Evolutionary conservation across 2,329 filamentous ascomycete genomes (phyloP).

Genomic region (Hysterium pulicare): DNA sequence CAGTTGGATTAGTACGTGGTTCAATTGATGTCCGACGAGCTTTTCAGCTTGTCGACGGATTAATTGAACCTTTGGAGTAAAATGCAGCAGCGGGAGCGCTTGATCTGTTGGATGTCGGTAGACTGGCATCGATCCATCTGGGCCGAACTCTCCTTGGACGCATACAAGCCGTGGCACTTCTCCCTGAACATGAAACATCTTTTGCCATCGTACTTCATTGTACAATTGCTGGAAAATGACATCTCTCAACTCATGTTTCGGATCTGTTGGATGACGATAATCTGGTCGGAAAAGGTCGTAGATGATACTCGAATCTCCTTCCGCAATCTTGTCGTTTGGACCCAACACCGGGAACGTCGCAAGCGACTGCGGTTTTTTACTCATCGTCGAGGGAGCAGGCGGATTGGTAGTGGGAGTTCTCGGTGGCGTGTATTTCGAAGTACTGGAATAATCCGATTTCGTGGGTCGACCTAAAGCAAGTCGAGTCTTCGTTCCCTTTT

Average conservation of each 20-base stretch:
- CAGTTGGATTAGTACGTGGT: conserved; percentile 88
- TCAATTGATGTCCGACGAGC: conserved; percentile 73
- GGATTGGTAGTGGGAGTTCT: conserved; percentile 7
- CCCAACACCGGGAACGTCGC: conserved; percentile 39
- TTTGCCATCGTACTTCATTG: conserved; percentile 79
- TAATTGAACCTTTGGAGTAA: conserved; percentile 67
- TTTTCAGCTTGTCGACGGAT: conserved; percentile 69
- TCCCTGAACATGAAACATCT: conserved; percentile 88
- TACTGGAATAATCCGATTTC: conserved; percentile 22
- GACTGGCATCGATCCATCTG: conserved; percentile 75
- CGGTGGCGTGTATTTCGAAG: conserved; percentile 6
- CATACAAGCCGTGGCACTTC: conserved; percentile 89
- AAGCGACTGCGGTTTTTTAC: conserved; percentile 37
- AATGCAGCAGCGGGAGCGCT: conserved; percentile 71
- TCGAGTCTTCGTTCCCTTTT: conserved; percentile 22
- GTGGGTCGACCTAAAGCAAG: conserved; percentile 21
- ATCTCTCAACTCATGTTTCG: conserved; percentile 45
- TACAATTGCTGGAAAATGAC: conserved; percentile 67
- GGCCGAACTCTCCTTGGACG: conserved; percentile 71
- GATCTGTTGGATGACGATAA: conserved; percentile 21
- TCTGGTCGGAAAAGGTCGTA: conserved; percentile 61
- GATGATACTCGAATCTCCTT: conserved; percentile 76
- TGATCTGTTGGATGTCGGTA: conserved; percentile 94
- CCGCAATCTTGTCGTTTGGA: conserved; percentile 61
- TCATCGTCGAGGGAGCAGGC: conserved; percentile 9